Percentiles rank a stretch among this genome's conserved stretches.
Conservation (phyloP, 306 rosid genomes). For the Malus asiatica region DNA sequence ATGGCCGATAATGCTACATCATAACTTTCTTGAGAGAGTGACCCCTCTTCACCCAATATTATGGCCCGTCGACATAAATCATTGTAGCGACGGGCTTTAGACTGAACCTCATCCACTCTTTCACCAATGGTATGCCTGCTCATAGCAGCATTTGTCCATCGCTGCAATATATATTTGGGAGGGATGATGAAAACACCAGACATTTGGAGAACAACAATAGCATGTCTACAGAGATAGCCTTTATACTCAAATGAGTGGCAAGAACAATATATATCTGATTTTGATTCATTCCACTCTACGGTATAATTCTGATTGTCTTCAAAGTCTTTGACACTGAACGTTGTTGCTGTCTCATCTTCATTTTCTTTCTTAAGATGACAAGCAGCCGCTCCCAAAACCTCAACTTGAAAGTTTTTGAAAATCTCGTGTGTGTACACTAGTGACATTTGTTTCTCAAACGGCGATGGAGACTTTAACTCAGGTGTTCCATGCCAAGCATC, state of each 20-base stretch:
- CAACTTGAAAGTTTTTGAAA: conserved; percentile 19
- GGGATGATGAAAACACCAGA: conserved; percentile 26
- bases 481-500: conserved; percentile 30
- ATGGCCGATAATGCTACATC: conserved; percentile 18
- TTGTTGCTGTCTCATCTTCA: conserved; percentile 14
- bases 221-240: conserved; percentile 25
- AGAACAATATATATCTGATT: conserved; percentile 13
- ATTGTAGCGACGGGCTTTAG: conserved; percentile 10
- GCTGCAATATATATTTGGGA: conserved; percentile 20
- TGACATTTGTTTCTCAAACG: conserved; percentile 24
- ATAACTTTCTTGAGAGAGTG: conserved; percentile 23
- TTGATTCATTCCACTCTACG: conserved; percentile 24
- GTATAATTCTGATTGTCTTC: conserved; percentile 16
- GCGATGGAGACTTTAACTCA: conserved; percentile 25
- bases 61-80: conserved; percentile 24
- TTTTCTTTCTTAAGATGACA: conserved; percentile 24
- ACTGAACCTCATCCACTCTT: conserved; percentile 15
- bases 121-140: conserved; percentile 20
- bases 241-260: conserved; percentile 22
- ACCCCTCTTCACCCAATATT: conserved; percentile 26
- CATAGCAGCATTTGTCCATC: conserved; percentile 22
- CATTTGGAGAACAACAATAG: conserved; percentile 29
- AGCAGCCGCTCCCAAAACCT: conserved; percentile 28
- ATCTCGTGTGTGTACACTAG: conserved; percentile 12
- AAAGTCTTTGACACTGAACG: conserved; percentile 16